Conservation (phyloP, 1,139 yeast genomes). For the Sugiyamaella novakii region DNA sequence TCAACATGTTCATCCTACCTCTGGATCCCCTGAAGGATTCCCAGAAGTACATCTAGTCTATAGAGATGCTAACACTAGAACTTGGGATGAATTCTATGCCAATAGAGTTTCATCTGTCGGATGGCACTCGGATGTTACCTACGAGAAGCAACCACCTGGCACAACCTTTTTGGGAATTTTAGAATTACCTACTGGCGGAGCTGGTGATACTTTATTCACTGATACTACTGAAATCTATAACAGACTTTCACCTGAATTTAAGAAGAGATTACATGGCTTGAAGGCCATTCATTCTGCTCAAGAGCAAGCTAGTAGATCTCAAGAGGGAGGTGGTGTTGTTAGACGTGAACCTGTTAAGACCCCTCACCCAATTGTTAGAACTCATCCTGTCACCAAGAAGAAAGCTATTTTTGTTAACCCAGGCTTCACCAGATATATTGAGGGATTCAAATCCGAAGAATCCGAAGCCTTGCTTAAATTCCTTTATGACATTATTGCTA, state of each 20-base stretch:
- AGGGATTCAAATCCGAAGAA: slow-evolving; percentile 60
- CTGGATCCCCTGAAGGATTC: slow-evolving; percentile 63
- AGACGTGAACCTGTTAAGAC: slow-evolving; percentile 54
- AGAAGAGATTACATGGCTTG: slow-evolving; percentile 52
- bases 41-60: slow-evolving; percentile 68
- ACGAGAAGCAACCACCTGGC: slow-evolving; percentile 67
- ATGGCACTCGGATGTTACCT: slow-evolving; percentile 64
- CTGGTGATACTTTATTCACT: slow-evolving; percentile 61
- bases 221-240: slow-evolving; percentile 60
- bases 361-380: slow-evolving; percentile 58
- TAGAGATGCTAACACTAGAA: slow-evolving; percentile 25
- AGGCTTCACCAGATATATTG: slow-evolving; percentile 56
- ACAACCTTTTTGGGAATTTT: slow-evolving; percentile 56
- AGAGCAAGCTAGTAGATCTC: slow-evolving; percentile 52
- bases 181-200: slow-evolving; percentile 53
- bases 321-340: slow-evolving; percentile 50
- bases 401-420: slow-evolving; percentile 57
- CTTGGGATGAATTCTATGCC: slow-evolving; percentile 29
- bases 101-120: slow-evolving; percentile 42
- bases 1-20: slow-evolving; percentile 64
- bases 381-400: slow-evolving; percentile 60
- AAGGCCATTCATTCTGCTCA: slow-evolving; percentile 56
- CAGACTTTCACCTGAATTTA: slow-evolving; percentile 57
- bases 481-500: slow-evolving; percentile 52
- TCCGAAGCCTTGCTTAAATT: slow-evolving; percentile 54